Percentiles rank a stretch among this genome's conserved stretches.
These are phyloP conservation scores for Rhododendron henanense DNA, from an alignment of 148 eudicot genomes.

Conservation along the genomic window DNA sequence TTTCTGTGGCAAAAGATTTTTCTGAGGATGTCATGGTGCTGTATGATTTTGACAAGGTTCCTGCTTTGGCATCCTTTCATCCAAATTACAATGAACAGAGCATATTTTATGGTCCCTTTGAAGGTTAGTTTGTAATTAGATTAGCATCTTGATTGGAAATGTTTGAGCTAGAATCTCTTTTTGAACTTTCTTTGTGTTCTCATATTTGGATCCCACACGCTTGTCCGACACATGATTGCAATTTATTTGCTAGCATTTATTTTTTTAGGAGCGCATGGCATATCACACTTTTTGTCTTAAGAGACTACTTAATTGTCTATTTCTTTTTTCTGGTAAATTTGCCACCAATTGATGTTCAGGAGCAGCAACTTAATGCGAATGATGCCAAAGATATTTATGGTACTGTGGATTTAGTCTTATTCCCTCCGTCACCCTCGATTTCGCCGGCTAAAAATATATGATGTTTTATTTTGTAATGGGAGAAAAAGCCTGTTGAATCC, in stretches of 20 bases:
- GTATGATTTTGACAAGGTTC: conserved; percentile 88
- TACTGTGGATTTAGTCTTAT: background rate
- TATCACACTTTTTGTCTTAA: background rate
- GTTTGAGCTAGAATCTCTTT: background rate
- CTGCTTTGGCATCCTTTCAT: conserved; percentile 76
- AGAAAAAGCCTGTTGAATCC: background rate
- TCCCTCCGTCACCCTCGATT: background rate
- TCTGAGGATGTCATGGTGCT: conserved; percentile 70
- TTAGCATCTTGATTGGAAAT: conserved; percentile 23
- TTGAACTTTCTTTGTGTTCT: background rate
- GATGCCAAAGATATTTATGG: background rate
- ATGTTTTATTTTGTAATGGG: background rate
- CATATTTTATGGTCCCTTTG: conserved; percentile 92
- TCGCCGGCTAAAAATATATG: background rate
- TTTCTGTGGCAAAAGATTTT: conserved; percentile 83
- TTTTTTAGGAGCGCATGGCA: background rate
- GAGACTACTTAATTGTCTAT: background rate
- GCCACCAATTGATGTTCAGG: background rate
- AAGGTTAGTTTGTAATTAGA: conserved; percentile 61
- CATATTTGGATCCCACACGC: background rate
- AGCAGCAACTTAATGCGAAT: background rate
- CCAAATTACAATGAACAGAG: conserved; percentile 63
- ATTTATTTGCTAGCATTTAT: background rate
- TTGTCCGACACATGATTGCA: background rate
- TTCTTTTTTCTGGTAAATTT: background rate